Base-by-base conservation (phyloP, 2,329 filamentous ascomycete genomes). In the Pseudocercospora cruenta region DNA sequence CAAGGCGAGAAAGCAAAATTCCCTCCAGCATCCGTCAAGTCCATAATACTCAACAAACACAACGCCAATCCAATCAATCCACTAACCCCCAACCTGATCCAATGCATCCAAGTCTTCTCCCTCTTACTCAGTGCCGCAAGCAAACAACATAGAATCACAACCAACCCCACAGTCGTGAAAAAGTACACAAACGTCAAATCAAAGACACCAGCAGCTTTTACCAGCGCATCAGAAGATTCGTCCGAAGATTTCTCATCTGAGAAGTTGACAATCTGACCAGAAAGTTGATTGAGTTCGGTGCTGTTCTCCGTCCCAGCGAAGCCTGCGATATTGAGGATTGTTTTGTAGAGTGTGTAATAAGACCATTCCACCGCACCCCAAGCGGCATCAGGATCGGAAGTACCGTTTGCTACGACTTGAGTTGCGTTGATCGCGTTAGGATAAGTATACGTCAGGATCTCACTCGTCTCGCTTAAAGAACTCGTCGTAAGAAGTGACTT, bases 111-210 rank as follows among this genome's bases (percentile, higher is more conserved):
- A 7, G 62, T 67, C 31, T 73, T 69, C 7, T 51, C 71, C 16
- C 72, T 60, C 33, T 71, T 68, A 21, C 63, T 67, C 33, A 73
- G 31, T 1, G 60, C 53, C 8, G 73, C 72, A 5, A 79, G 64
- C 1, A 74, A 71, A 47, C 77, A 68, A 64, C 71, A 74, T 6
- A 76, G 69, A 22, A 78, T 70, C 2, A 73, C 47, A 1, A 74
- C 70, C 2, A 71, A 70, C 2, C 72, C 73, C 60, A 75, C 69
- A n/a, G 73, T 59, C 12, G 75, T 66, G 62, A 74, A 76, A 26
- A 76, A 71, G 54, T 73, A 76, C 1, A 69, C 51, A 39, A 71
- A 70, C 1, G 78, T 75, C 19, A 80, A 62, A 14, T 75, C 68
- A 54, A 69, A 68, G 4, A 70, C 65, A 36, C 47, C 59, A 7